Evolutionary conservation across 2,329 filamentous ascomycete genomes (phyloP).

Genomic region (Venturia asperata): DNA sequence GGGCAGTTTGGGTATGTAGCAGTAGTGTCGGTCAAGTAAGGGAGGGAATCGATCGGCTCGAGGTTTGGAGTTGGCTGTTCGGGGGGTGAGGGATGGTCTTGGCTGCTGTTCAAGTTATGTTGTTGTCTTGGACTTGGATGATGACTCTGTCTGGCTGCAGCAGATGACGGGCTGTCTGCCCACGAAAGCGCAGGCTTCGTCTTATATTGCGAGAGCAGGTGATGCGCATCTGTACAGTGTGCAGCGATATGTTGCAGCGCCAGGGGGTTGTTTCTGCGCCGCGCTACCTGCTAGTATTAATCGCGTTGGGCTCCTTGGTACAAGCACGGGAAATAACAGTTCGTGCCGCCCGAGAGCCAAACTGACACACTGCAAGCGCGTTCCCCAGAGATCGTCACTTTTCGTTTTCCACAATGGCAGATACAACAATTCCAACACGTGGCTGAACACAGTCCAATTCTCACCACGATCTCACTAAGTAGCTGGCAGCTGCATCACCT

Average conservation of each 20-base stretch:
- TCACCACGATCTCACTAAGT: background rate
- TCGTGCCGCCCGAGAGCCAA: background rate
- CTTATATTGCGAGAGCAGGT: background rate
- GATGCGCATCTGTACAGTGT: constrained; percentile 3
- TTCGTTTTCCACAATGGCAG: background rate
- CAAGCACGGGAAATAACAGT: background rate
- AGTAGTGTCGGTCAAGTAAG: background rate
- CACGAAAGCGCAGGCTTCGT: background rate
- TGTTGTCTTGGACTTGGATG: background rate
- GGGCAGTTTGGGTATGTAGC: background rate
- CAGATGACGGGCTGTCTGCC: background rate
- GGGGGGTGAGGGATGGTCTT: constrained; percentile 4
- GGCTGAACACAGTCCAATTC: background rate
- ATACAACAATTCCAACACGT: constrained; percentile 5
- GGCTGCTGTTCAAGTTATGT: background rate
- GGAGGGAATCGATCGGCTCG: background rate
- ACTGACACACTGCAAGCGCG: too few relatives aligned
- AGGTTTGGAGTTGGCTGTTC: background rate
- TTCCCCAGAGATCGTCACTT: background rate
- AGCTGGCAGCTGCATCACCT: background rate
- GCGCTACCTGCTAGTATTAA: background rate
- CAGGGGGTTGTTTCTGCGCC: background rate
- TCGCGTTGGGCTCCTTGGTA: background rate
- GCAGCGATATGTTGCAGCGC: background rate
- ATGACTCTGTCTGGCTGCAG: background rate